phyloP scores from a whole-genome alignment of 768 basidiomycete species.

The Pleurotus salmoneostramineus region DNA sequence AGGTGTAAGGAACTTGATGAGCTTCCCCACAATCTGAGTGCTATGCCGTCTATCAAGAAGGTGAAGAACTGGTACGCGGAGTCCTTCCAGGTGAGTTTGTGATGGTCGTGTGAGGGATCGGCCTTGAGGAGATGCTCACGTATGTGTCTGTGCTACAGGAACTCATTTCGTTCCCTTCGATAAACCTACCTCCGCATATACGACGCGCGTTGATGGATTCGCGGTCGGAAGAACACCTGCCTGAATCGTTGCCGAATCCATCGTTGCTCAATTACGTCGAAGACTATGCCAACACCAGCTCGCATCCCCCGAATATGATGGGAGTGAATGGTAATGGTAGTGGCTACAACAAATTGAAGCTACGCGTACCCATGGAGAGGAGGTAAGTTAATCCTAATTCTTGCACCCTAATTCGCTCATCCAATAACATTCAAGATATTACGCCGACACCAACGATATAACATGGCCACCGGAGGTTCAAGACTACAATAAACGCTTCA shows the following conservation, averaged over 20 bases:
- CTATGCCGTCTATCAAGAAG: conserved; percentile 89
- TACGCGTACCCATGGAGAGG: conserved; percentile 82
- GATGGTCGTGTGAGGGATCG: background rate
- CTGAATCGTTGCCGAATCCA: conserved; percentile 79
- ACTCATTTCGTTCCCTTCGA: conserved; percentile 79
- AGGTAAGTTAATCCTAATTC: conserved; percentile 43
- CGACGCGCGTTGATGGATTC: conserved; percentile 59
- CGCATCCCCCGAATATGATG: conserved; percentile 14
- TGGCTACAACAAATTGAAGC: conserved; percentile 52
- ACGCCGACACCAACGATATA: conserved; percentile 67
- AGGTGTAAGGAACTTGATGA: conserved; percentile 94
- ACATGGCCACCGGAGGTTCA: conserved; percentile 90
- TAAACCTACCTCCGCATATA: conserved; percentile 64
- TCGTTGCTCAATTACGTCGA: conserved; percentile 47
- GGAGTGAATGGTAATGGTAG: conserved; percentile 25
- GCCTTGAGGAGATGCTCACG: background rate
- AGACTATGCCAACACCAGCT: conserved; percentile 13
- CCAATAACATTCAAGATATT: conserved; percentile 56
- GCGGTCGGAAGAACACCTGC: conserved; percentile 45
- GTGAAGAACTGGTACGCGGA: conserved; percentile 99
- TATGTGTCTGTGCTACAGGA: conserved; percentile 51
- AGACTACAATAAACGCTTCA: conserved; percentile 92
- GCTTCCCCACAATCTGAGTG: conserved; percentile 85
- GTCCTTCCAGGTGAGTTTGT: conserved; percentile 81
- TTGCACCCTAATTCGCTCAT: conserved; percentile 2